Base-by-base conservation (phyloP, 257 asterid species). In the Petrea volubilis region DNA sequence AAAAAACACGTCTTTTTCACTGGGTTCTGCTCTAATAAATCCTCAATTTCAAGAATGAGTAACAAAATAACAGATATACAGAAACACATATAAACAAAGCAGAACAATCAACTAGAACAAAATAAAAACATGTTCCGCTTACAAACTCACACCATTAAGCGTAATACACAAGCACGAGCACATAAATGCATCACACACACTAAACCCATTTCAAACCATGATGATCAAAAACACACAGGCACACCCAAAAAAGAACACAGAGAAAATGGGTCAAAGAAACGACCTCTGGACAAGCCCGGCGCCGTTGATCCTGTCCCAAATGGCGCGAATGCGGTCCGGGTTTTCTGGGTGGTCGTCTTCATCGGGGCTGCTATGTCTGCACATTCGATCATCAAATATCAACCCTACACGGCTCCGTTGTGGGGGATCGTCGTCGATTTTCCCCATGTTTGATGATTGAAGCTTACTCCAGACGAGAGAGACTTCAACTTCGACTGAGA, bases 361-460 rank as follows among this genome's bases (percentile, higher is more conserved):
- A 52, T 52, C 78, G 41, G 86, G 88, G 46, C 79, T 81, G 40
- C 70, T 47, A 85, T 94, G 99, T 60, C 77, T 79, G 56, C 96
- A 80, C 97, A 94, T 94, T 67, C 96, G 80, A 9, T 82, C 93
- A 18, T 91, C 97, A 71, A 80, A 91, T 12, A 94, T 74, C 71
- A 94, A 53, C 25, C 99, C 99, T 60, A 94, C 97, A 24, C 96
- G 97, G 21, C 85, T 90, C 2, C 67, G 74, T 38, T 74, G 60
- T 21, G 68, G 72, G 28, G 28, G n/a, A 40, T n/a, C 67, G 52
- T n/a, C 66, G 72, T 28, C 65, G 18, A 17, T 49, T 51, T 29
- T 34, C 75, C 67, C 41, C 60, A 47, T 33, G 38, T 33, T 33
- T 33, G 38, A 33, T 33, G 38, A 33, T 33, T 33, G 7, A 33